phyloP scores from a whole-genome alignment of 2,329 filamentous ascomycete species.

The Colletotrichum caudatum region DNA sequence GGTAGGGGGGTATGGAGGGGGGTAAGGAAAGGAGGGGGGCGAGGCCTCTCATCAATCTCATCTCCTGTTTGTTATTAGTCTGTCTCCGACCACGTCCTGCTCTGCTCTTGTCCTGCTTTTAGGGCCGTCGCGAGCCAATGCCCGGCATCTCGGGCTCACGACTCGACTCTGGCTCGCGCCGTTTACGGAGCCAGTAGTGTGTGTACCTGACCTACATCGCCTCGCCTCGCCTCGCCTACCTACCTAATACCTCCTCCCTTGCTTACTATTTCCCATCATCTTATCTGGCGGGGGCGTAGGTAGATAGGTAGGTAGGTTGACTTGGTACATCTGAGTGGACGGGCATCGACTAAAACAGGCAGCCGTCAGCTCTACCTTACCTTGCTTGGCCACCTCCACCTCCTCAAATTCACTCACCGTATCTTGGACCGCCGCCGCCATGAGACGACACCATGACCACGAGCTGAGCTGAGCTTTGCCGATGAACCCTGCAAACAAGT shows the following conservation, averaged over 20 bases:
- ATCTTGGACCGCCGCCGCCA: background rate
- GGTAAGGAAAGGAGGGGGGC: background rate
- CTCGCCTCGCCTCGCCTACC: background rate
- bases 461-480: background rate
- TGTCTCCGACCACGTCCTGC: background rate
- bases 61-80: background rate
- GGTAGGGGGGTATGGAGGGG: too few relatives aligned
- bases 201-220: constrained; percentile 15
- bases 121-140: constrained; percentile 23
- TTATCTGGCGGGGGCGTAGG: background rate
- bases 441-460: background rate
- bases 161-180: constrained; percentile 15
- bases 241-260: background rate
- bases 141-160: constrained; percentile 23
- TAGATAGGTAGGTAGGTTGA: too few relatives aligned
- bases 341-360: constrained; percentile 27
- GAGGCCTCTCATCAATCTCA: constrained; percentile 7
- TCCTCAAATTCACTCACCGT: constrained; percentile 21
- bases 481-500: background rate
- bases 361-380: constrained; percentile 29
- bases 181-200: constrained; percentile 5
- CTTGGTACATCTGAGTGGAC: background rate
- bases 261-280: background rate
- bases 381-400: background rate
- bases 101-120: constrained; percentile 13